Evolutionary conservation across 2,329 filamentous ascomycete genomes (phyloP).

Genomic region (Keithomyces neogunnii): DNA sequence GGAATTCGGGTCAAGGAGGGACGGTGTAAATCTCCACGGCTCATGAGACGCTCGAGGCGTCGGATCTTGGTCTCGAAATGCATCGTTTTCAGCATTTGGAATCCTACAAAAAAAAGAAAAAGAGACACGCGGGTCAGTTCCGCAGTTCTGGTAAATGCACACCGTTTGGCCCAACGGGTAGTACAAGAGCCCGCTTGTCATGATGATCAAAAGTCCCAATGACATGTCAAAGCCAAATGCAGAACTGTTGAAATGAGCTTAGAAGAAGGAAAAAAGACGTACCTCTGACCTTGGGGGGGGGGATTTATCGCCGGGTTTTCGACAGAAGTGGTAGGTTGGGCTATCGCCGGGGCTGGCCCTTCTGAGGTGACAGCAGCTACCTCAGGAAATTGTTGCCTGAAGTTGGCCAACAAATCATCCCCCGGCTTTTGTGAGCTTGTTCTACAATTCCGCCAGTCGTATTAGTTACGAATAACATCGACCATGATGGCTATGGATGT

Average conservation of each 20-base stretch:
- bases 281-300: conserved; percentile 19
- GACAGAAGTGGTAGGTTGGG: conserved; percentile 22
- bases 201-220: no score
- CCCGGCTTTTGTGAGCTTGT: conserved; percentile 74
- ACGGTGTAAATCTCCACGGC: conserved; percentile 81
- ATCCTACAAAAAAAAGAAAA: conserved; percentile 8
- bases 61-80: conserved; percentile 64
- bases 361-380: conserved; percentile 47
- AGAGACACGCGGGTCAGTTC: not conserved
- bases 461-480: not conserved
- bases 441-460: conserved; percentile 28
- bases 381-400: conserved; percentile 75
- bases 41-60: conserved; percentile 75
- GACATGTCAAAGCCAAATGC: not conserved
- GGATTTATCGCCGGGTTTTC: conserved; percentile 15
- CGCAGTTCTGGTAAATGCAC: not conserved
- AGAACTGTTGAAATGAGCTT: not conserved
- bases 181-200: not conserved
- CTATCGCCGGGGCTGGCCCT: conserved; percentile 31
- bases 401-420: conserved; percentile 72
- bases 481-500: not conserved
- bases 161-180: not conserved
- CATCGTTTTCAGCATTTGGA: conserved; percentile 17
- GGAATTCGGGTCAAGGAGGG: conserved; percentile 76
- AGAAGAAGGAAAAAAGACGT: conserved; percentile 4